phyloP scores from a whole-genome alignment of 139 green algal genomes.

The Chlorella sp. region DNA sequence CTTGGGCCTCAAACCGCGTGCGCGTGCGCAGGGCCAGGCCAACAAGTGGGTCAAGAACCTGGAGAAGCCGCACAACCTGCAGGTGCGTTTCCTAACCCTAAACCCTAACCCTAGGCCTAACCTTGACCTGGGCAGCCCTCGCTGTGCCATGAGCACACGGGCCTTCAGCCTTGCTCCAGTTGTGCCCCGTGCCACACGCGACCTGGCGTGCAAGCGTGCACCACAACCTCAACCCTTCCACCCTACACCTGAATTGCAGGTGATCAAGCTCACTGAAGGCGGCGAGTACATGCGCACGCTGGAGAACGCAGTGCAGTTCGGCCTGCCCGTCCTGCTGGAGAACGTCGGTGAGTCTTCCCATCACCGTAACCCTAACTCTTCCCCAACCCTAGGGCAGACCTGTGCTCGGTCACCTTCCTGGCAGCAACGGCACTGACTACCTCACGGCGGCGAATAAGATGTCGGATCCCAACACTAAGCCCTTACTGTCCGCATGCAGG shows the following conservation, averaged over 20 bases:
- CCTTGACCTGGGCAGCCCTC: too few relatives aligned
- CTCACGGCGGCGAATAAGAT: too few relatives aligned
- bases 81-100: too few relatives aligned
- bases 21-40: slow-evolving; percentile 32
- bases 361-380: not conserved
- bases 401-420: too few relatives aligned
- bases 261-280: slow-evolving; percentile 60
- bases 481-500: slow-evolving; percentile 5
- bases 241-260: slow-evolving; percentile 16
- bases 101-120: too few relatives aligned
- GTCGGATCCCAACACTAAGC: too few relatives aligned
- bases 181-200: not conserved
- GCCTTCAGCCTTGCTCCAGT: not conserved
- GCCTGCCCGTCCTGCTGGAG: slow-evolving; percentile 70
- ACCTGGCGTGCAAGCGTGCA: not conserved
- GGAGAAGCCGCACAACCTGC: slow-evolving; percentile 44
- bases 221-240: not conserved
- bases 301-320: slow-evolving; percentile 72
- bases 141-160: not conserved
- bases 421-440: too few relatives aligned
- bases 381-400: not conserved
- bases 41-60: slow-evolving; percentile 80
- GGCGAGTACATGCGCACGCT: slow-evolving; percentile 66
- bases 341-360: slow-evolving; percentile 45
- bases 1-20: too few relatives aligned